Percentiles rank a stretch among this genome's conserved stretches.
Evolutionary conservation across 345 rosid species (phyloP).

Genomic region (Nephelium lappaceum): DNA sequence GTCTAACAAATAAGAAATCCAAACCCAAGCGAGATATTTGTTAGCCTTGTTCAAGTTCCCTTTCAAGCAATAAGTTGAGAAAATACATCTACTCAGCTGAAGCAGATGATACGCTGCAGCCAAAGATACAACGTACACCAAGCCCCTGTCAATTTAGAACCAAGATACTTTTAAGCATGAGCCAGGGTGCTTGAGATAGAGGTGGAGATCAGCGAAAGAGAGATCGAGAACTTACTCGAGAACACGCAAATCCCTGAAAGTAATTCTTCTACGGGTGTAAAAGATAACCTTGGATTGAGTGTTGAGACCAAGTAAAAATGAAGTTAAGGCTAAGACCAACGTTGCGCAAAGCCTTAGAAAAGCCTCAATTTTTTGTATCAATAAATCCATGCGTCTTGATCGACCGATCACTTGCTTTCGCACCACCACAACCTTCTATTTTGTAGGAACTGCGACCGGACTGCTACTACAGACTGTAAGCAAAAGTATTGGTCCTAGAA

Average conservation of each 20-base stretch:
- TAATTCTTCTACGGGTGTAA: slow-evolving; percentile 39
- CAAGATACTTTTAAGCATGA: neutral
- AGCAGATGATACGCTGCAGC: slow-evolving; percentile 64
- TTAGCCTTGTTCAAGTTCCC: slow-evolving; percentile 26
- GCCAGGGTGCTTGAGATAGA: neutral
- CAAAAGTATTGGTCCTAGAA: neutral
- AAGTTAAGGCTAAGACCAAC: slow-evolving; percentile 37
- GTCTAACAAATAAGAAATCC: slow-evolving; percentile 57
- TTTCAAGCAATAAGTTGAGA: slow-evolving; percentile 23
- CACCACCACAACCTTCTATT: neutral
- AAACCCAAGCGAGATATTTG: slow-evolving; percentile 43
- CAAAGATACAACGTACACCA: slow-evolving; percentile 46
- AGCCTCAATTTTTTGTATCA: slow-evolving; percentile 41
- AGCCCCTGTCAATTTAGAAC: slow-evolving; percentile 24
- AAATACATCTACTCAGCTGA: slow-evolving; percentile 43
- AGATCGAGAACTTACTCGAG: slow-evolving; percentile 39
- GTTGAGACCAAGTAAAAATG: slow-evolving; percentile 47
- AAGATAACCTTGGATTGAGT: slow-evolving; percentile 49
- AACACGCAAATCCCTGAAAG: slow-evolving; percentile 47
- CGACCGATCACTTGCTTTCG: neutral
- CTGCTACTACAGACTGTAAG: neutral
- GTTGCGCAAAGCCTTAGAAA: slow-evolving; percentile 40
- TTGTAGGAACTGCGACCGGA: too few species aligned
- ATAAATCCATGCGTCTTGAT: neutral
- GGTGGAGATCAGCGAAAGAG: neutral